Conservation (phyloP, 768 basidiomycete species). For the Lactifluus pinguis region DNA sequence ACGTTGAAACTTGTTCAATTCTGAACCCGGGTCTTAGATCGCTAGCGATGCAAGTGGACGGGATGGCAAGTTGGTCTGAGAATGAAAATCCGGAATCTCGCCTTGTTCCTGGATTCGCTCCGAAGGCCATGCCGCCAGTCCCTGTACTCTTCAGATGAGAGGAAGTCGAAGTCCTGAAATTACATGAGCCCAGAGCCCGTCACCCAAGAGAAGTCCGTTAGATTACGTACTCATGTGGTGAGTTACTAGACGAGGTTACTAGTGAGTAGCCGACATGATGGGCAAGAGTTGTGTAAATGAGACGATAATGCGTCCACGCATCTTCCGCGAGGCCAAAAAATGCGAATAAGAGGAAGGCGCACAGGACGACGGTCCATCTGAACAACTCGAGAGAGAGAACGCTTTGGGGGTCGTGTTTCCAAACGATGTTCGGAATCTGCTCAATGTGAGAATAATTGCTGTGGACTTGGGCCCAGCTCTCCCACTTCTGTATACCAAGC, state of each 20-base stretch:
- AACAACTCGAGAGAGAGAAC: constrained; percentile 25
- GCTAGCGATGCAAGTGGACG: too few species aligned
- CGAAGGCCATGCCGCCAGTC: constrained; percentile 1
- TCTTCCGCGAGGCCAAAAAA: constrained; percentile 51
- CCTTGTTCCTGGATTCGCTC: background rate
- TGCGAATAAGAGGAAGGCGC: constrained; percentile 35
- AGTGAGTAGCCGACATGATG: constrained; percentile 21
- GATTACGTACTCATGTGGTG: constrained; percentile 3
- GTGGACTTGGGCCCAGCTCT: constrained; percentile 44
- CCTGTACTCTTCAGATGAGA: background rate
- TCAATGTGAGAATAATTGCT: constrained; percentile 34
- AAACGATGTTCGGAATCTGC: constrained; percentile 30
- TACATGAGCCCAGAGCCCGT: background rate
- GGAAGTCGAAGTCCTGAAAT: background rate
- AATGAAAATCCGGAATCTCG: background rate
- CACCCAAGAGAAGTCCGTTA: background rate
- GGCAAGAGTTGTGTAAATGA: constrained; percentile 22
- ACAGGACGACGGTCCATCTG: constrained; percentile 36
- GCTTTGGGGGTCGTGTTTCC: constrained; percentile 24
- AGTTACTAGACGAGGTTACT: background rate
- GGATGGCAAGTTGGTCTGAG: too few species aligned
- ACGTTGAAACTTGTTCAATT: too few species aligned
- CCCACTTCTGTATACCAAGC: constrained; percentile 28
- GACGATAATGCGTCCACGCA: constrained; percentile 33
- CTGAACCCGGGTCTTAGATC: too few species aligned